These are phyloP conservation scores for Platanthera zijinensis DNA, from an alignment of 106 monocot genomes.

Conservation along the genomic window DNA sequence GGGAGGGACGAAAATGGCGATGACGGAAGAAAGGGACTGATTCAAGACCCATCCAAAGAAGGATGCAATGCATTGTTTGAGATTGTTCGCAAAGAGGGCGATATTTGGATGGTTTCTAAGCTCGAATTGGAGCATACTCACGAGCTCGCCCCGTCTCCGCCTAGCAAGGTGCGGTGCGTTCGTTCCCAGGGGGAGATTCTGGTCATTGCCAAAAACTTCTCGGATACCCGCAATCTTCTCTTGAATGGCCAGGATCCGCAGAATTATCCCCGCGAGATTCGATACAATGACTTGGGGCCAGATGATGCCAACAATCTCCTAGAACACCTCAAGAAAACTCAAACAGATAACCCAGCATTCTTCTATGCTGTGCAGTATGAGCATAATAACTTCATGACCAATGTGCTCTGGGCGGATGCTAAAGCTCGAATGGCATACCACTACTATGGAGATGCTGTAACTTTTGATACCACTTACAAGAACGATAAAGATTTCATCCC, in stretches of 20 bases:
- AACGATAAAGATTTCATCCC: slow-evolving; percentile 59
- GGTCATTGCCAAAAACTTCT: slow-evolving; percentile 69
- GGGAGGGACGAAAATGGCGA: slow-evolving; percentile 47
- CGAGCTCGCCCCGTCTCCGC: slow-evolving; percentile 41
- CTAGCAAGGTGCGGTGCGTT: slow-evolving; percentile 55
- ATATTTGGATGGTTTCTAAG: slow-evolving; percentile 58
- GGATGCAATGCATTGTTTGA: slow-evolving; percentile 73
- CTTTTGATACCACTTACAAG: slow-evolving; percentile 39
- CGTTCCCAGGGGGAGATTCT: slow-evolving; percentile 80
- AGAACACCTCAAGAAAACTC: slow-evolving; percentile 47
- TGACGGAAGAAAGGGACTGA: slow-evolving; percentile 26
- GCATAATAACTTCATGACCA: slow-evolving; percentile 42
- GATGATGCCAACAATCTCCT: slow-evolving; percentile 60
- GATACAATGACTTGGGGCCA: slow-evolving; percentile 56
- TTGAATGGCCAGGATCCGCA: slow-evolving; percentile 47
- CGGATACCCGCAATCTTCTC: slow-evolving; percentile 62
- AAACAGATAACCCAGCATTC: slow-evolving; percentile 49
- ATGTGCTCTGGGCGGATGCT: slow-evolving; percentile 72
- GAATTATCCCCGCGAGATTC: slow-evolving; percentile 37
- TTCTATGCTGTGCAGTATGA: slow-evolving; percentile 59
- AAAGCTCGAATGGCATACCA: slow-evolving; percentile 67
- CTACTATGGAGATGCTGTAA: slow-evolving; percentile 67
- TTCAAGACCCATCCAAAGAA: slow-evolving; percentile 31
- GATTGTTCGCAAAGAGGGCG: slow-evolving; percentile 55
- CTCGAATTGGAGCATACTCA: slow-evolving; percentile 57